These are phyloP conservation scores for Pythium aristosporum DNA, from an alignment of 352 stramenopile species.

Conservation along the genomic window DNA sequence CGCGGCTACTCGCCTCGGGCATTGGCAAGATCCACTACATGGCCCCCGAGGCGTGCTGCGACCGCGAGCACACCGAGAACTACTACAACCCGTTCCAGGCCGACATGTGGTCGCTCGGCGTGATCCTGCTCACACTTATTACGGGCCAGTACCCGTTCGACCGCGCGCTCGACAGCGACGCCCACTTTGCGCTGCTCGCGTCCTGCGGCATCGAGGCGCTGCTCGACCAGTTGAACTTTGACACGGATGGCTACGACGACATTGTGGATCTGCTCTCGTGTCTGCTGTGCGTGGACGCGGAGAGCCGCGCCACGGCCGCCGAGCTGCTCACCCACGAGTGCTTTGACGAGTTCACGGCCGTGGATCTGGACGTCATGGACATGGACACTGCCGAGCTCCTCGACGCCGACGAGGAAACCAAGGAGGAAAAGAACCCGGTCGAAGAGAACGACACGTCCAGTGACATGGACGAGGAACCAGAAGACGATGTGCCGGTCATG, in stretches of 20 bases:
- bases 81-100: slow-evolving; percentile 61
- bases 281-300: slow-evolving; percentile 53
- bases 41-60: slow-evolving; percentile 60
- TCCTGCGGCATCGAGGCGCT: slow-evolving; percentile 64
- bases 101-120: slow-evolving; percentile 80
- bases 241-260: slow-evolving; percentile 35
- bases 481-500: neutral
- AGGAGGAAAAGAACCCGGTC: slow-evolving; percentile 2
- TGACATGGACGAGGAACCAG: slow-evolving; percentile 2
- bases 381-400: neutral
- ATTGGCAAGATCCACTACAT: slow-evolving; percentile 84
- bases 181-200: slow-evolving; percentile 54
- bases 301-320: slow-evolving; percentile 38
- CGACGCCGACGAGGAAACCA: neutral
- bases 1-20: slow-evolving; percentile 26
- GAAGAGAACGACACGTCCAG: neutral
- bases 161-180: slow-evolving; percentile 50
- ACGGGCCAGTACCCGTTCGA: slow-evolving; percentile 64
- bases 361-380: neutral
- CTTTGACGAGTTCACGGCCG: slow-evolving; percentile 27
- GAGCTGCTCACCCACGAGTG: slow-evolving; percentile 44
- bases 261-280: slow-evolving; percentile 54
- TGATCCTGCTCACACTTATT: slow-evolving; percentile 79
- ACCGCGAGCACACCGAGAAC: slow-evolving; percentile 22
- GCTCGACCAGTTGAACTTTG: slow-evolving; percentile 66